Evolutionary conservation across 805 yeast genomes (phyloP), one percentile per base, ranked within the genome.

Genomic region (Saturnispora diversa): DNA sequence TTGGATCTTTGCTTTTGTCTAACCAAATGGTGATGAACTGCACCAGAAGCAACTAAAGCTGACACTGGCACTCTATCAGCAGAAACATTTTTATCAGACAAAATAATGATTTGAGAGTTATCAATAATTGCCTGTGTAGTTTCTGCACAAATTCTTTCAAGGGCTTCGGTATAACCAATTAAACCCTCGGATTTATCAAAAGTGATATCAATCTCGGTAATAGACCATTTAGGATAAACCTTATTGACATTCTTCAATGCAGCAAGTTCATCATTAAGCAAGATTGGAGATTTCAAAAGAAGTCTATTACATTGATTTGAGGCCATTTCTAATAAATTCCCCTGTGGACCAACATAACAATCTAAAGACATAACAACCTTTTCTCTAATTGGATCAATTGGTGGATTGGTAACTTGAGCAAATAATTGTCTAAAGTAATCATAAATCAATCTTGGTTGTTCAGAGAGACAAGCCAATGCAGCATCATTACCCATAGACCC

Each of bases 401-500:
- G 97, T 43, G 98, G 98, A 66, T 90, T 90, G 24, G 98, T 90
- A 42, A 90, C 98, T 66, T 90, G 98, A 16, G 98, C 98, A 66
- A 90, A 90, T 56, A 90, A 72, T 63, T 90, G 95, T 55, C 95
- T 79, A 72, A 90, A 92, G 66, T 90, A 90, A 56, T 92, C 98
- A 62, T 84, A 90, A 48, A 86, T 68, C 47, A 92, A 66, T 51
- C 80, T 81, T 31, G 98, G 97, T 64, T 87, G 94, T 58, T 84
- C 90, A 28, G 95, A 81, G 51, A 90, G 67, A 65, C 98, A 92
- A 0, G 97, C 97, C 49, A 90, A 70, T 10, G 97, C 94, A 38
- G 92, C 78, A 59, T 90, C 98, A 58, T 90, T 90, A 70, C 98
- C 98, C 98, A 90, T 90, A 15, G 97, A 88, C 13, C 98, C 97